Evolutionary conservation across 345 rosid species (phyloP).

Genomic region (Eucalyptus rudis): DNA sequence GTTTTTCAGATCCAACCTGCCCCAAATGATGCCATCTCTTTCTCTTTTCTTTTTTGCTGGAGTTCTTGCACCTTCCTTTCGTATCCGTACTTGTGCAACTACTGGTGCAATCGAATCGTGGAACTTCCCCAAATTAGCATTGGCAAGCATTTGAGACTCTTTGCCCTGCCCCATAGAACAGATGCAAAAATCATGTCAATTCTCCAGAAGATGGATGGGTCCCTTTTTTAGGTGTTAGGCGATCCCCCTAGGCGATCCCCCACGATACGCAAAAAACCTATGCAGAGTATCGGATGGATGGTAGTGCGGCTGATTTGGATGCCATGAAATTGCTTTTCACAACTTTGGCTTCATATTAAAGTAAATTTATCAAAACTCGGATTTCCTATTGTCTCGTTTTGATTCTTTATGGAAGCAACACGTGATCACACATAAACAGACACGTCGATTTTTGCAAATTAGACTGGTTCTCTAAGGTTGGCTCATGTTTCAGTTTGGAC

Average conservation of each 20-base stretch:
- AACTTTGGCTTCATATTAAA: background rate
- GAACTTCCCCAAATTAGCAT: background rate
- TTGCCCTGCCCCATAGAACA: background rate
- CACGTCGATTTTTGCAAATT: background rate
- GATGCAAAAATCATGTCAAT: background rate
- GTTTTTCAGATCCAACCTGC: background rate
- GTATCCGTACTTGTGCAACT: background rate
- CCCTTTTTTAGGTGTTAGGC: background rate
- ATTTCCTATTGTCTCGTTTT: background rate
- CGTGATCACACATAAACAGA: background rate
- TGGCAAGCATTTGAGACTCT: background rate
- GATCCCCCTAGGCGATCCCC: no score
- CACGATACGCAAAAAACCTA: background rate
- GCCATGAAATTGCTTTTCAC: background rate
- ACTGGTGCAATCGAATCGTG: background rate
- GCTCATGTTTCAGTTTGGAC: background rate
- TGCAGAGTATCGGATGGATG: background rate
- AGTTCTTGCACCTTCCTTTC: background rate
- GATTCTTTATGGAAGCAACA: background rate
- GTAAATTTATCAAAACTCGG: background rate
- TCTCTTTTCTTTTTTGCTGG: background rate
- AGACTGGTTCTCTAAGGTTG: background rate
- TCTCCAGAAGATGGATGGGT: background rate
- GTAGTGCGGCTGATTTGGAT: background rate
- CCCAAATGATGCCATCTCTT: background rate